Evolutionary conservation across 1,284 basidiomycete species (phyloP).

Genomic region (Boletus sp.): DNA sequence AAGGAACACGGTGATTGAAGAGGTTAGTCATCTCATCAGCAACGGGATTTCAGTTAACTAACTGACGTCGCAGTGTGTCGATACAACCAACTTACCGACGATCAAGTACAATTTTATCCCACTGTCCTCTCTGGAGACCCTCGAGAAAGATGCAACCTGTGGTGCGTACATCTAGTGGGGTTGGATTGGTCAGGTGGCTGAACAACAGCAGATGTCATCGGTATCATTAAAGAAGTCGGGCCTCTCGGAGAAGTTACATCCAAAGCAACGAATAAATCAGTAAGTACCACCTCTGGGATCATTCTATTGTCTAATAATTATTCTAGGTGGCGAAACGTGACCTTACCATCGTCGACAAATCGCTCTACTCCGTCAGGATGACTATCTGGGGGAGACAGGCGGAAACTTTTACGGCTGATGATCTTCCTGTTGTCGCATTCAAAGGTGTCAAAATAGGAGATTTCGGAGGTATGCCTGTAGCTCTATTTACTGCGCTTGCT

Average conservation of each 20-base stretch:
- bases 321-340: conserved; percentile 82
- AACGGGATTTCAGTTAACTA: conserved; percentile 5
- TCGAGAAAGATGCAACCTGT: conserved; percentile 74
- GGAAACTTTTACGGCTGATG: conserved; percentile 64
- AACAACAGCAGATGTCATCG: conserved; percentile 70
- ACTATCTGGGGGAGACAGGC: conserved; percentile 98
- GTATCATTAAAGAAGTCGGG: conserved; percentile 76
- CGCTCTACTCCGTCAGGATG: conserved; percentile 75
- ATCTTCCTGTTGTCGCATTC: conserved; percentile 82
- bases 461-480: conserved; percentile 66
- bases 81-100: conserved; percentile 70
- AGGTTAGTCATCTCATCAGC: conserved; percentile 41
- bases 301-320: conserved; percentile 3
- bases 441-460: conserved; percentile 95
- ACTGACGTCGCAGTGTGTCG: conserved; percentile 59
- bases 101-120: conserved; percentile 83
- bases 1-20: conserved; percentile 77
- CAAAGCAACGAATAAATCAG: conserved; percentile 64
- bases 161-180: conserved; percentile 46
- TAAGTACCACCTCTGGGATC: conserved; percentile 32
- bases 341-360: conserved; percentile 83
- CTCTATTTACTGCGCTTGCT: background rate
- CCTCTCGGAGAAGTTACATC: conserved; percentile 69
- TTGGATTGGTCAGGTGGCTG: conserved; percentile 12
- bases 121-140: conserved; percentile 58